Conservation (phyloP, 805 yeast species). For the Saccharomyces mikatae region DNA sequence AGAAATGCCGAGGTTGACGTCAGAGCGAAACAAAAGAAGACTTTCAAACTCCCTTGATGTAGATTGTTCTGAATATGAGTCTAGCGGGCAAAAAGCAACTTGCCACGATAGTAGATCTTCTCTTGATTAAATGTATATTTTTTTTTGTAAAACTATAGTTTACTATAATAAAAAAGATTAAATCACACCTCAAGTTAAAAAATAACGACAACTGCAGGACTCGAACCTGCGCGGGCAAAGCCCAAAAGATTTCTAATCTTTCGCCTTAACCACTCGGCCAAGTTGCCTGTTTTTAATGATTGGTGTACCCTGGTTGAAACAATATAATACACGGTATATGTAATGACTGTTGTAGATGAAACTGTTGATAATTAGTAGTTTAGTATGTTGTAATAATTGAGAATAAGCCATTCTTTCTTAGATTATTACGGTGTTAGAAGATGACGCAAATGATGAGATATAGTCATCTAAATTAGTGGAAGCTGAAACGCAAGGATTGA, state of each 20-base stretch:
- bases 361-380: too few species aligned
- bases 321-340: too few species aligned
- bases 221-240: slow-evolving; percentile 53
- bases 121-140: neutral
- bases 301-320: too few species aligned
- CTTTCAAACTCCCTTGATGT: neutral
- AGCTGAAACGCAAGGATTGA: too few species aligned
- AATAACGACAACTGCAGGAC: slow-evolving; percentile 57
- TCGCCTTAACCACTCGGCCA: slow-evolving; percentile 61
- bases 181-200: too few species aligned
- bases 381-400: too few species aligned
- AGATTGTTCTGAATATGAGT: slow-evolving; percentile 9
- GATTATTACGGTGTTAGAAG: too few species aligned
- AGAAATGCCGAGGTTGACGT: neutral
- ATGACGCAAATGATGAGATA: too few species aligned
- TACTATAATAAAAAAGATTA: neutral
- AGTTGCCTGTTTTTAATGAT: too few species aligned
- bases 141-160: neutral
- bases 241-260: slow-evolving; percentile 49
- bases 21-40: neutral
- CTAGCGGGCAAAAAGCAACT: slow-evolving; percentile 26
- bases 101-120: slow-evolving; percentile 11
- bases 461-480: too few species aligned
- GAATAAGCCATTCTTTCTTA: too few species aligned
- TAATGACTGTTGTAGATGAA: too few species aligned